Percentiles rank a stretch among this genome's conserved stretches.
phyloP scores from a whole-genome alignment of 75 land plant species.

The Cunninghamia lanceolata region DNA sequence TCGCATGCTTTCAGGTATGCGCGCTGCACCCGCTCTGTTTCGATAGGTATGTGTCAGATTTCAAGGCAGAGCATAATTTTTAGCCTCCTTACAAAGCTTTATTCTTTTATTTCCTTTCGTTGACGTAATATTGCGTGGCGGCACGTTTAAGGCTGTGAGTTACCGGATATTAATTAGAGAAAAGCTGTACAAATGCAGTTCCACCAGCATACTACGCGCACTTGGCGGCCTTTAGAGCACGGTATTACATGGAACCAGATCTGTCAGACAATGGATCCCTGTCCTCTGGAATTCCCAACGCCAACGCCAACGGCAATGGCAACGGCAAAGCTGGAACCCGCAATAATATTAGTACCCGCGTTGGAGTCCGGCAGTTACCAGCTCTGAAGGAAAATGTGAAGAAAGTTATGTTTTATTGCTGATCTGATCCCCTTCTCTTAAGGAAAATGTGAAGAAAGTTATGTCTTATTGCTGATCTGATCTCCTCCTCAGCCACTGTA shows the following conservation, averaged over 20 bases:
- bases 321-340: background rate
- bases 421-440: conserved; percentile 39
- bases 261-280: conserved; percentile 40
- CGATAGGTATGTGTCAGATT: conserved; percentile 33
- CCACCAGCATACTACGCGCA: conserved; percentile 97
- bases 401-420: conserved; percentile 85
- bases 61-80: background rate
- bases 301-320: background rate
- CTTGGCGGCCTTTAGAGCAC: conserved; percentile 83
- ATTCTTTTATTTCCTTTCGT: background rate
- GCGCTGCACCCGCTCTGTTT: conserved; percentile 60
- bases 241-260: conserved; percentile 91
- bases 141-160: background rate
- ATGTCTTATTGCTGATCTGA: conserved; percentile 74
- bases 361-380: conserved; percentile 57
- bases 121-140: too few relatives aligned
- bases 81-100: background rate
- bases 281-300: conserved; percentile 15
- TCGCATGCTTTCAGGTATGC: conserved; percentile 44
- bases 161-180: background rate
- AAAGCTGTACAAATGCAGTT: conserved; percentile 38
- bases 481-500: too few relatives aligned
- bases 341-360: conserved; percentile 1
- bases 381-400: conserved; percentile 91
- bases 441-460: conserved; percentile 90